Evolutionary conservation across 352 stramenopile genomes (phyloP).

Genomic region (Globisporangium canariense): DNA sequence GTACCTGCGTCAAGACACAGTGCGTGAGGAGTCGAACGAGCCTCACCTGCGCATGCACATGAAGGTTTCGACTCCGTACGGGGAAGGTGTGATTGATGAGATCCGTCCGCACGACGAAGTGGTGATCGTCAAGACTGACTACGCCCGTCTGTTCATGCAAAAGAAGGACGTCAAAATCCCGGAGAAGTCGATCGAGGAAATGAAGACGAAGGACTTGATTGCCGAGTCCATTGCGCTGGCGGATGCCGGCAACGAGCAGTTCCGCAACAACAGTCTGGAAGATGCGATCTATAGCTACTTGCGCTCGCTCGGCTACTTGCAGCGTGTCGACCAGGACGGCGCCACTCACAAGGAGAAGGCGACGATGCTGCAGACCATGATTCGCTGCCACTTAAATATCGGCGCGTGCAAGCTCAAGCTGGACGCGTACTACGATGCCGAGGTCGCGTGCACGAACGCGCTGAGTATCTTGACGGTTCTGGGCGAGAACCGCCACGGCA

Average conservation of each 20-base stretch:
- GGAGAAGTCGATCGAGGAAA: slow-evolving; percentile 58
- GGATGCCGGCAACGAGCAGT: slow-evolving; percentile 68
- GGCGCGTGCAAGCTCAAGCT: slow-evolving; percentile 82
- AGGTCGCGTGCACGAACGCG: slow-evolving; percentile 81
- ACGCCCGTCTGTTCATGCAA: slow-evolving; percentile 78
- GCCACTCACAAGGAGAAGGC: slow-evolving; percentile 86
- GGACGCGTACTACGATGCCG: slow-evolving; percentile 56
- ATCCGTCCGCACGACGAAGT: slow-evolving; percentile 67
- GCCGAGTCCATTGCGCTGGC: slow-evolving; percentile 63
- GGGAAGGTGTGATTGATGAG: slow-evolving; percentile 55
- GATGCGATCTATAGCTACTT: slow-evolving; percentile 79
- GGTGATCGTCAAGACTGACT: slow-evolving; percentile 60
- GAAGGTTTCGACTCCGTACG: slow-evolving; percentile 76
- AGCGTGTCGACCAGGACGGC: slow-evolving; percentile 71
- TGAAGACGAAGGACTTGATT: slow-evolving; percentile 78
- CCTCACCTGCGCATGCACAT: slow-evolving; percentile 76
- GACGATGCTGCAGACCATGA: slow-evolving; percentile 86
- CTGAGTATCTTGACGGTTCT: slow-evolving; percentile 77
- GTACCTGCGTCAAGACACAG: slow-evolving; percentile 63
- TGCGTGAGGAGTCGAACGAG: slow-evolving; percentile 65
- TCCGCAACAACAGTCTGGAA: slow-evolving; percentile 52
- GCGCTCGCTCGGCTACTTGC: slow-evolving; percentile 59
- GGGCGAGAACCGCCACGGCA: slow-evolving; percentile 68
- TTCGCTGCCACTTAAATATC: slow-evolving; percentile 86
- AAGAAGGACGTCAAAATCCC: slow-evolving; percentile 70